These are phyloP conservation scores for Penicillium chermesinum DNA, from an alignment of 495 filamentous ascomycete species.

Conservation along the genomic window DNA sequence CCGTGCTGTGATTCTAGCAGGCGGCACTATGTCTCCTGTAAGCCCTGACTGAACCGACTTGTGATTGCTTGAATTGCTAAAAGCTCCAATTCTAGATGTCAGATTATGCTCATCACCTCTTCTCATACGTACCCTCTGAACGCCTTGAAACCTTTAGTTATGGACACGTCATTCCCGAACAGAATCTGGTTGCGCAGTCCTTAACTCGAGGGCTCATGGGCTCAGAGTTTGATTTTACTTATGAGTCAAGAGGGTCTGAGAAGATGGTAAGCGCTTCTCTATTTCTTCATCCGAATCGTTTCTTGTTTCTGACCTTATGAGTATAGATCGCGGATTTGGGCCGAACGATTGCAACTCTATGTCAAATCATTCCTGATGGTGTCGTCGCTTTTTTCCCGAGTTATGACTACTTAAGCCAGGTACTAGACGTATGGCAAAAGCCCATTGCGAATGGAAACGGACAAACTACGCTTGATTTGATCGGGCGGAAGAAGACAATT, in stretches of 20 bases:
- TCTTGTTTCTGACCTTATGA: not conserved
- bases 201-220: slow-evolving; percentile 49
- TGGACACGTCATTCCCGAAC: slow-evolving; percentile 84
- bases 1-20: slow-evolving; percentile 82
- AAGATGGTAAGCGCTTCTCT: slow-evolving; percentile 40
- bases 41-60: not conserved
- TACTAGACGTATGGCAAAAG: slow-evolving; percentile 62
- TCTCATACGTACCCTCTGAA: slow-evolving; percentile 62
- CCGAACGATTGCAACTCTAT: slow-evolving; percentile 62
- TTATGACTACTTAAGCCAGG: slow-evolving; percentile 79
- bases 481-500: slow-evolving; percentile 58
- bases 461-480: slow-evolving; percentile 26
- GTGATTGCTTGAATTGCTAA: not conserved
- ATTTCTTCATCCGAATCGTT: not conserved
- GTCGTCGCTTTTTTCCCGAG: slow-evolving; percentile 96
- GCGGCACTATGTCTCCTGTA: slow-evolving; percentile 94
- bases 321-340: slow-evolving; percentile 72
- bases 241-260: slow-evolving; percentile 60
- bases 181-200: slow-evolving; percentile 73
- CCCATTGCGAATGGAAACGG: slow-evolving; percentile 24
- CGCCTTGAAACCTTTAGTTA: slow-evolving; percentile 80
- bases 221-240: slow-evolving; percentile 79
- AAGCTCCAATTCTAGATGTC: slow-evolving; percentile 51
- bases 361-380: slow-evolving; percentile 74
- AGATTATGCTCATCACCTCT: slow-evolving; percentile 80